Base-by-base conservation (phyloP, 371 early-diverging fungal genomes). In the Blakeslea trispora region DNA sequence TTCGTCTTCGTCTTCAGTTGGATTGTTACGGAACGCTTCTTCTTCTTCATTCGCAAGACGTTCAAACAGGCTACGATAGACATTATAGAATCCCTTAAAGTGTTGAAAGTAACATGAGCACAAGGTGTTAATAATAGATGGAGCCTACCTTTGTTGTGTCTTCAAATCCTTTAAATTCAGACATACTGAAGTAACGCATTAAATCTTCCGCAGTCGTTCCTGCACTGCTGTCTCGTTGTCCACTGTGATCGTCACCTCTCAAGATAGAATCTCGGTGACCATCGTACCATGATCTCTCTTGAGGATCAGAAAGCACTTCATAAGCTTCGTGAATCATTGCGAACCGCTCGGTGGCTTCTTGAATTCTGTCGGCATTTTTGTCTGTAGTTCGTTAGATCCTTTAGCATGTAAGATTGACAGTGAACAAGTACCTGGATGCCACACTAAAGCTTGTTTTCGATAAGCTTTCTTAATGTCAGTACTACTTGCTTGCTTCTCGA, bases 281-380 rank as follows among this genome's bases (percentile, higher is more conserved):
- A 65, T 94, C 92, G 63, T 93, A 88, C 95, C 94, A 96, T 5
- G 91, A 79, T 37, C 97, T 88, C 71, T 96, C 97, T 46, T 95
- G 91, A 11, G 89, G 87, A 69, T 93, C 91, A 5, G 87, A 89
- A 44, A 93, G 62, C 0, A 91, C 88, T 55, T 95, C 94, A 66
- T 97, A 96, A 2, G 98, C 98, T 50, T 90, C 83, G 57, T 91
- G 93, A 43, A 97, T 90, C 58, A 88, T 72, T 0, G 92, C 84
- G 79, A 98, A 98, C 45, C 84, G 75, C 35, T 83, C 77, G 8
- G 93, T 95, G 3, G 96, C 91, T 70, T 93, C 94, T 49, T 92
- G 89, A 9, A 87, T 70, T 50, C 87, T 72, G 60, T 90, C 83
- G 24, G 78, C 81, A 80, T 97, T 96, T 69, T 96, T 96, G 79